These are phyloP conservation scores for Boletus insuetus DNA, from an alignment of 768 basidiomycete genomes.

Conservation along the genomic window DNA sequence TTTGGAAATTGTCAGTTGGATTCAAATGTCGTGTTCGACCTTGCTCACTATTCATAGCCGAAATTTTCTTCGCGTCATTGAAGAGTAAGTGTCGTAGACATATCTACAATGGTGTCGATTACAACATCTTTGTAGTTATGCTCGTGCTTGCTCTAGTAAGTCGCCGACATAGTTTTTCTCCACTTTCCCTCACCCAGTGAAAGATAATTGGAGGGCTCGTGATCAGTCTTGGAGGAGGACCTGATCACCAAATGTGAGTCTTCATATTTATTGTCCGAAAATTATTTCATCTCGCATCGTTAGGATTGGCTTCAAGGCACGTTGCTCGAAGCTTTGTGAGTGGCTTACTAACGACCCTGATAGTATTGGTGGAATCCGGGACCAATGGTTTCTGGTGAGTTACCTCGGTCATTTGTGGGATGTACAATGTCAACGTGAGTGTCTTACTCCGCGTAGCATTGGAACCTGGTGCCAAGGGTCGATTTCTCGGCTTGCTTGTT, in stretches of 20 bases:
- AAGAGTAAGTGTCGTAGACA: slow-evolving; percentile 15
- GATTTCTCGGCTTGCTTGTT: slow-evolving; percentile 22
- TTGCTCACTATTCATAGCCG: slow-evolving; percentile 17
- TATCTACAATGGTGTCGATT: neutral
- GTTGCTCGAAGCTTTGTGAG: neutral
- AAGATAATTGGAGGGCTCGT: slow-evolving; percentile 44
- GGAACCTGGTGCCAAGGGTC: slow-evolving; percentile 21
- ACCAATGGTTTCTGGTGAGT: slow-evolving; percentile 23
- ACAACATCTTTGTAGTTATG: slow-evolving; percentile 25
- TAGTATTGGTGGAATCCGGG: slow-evolving; percentile 26
- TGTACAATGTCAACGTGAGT: neutral
- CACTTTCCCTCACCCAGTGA: neutral
- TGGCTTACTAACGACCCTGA: neutral
- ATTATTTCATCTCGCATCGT: neutral
- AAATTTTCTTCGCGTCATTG: slow-evolving; percentile 21
- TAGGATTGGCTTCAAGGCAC: slow-evolving; percentile 20
- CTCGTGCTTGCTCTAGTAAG: slow-evolving; percentile 36
- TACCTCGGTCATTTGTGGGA: neutral
- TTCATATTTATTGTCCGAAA: slow-evolving; percentile 32
- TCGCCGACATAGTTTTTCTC: neutral
- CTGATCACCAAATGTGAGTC: slow-evolving; percentile 40
- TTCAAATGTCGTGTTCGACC: neutral
- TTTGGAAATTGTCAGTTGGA: slow-evolving; percentile 20
- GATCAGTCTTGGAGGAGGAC: slow-evolving; percentile 59
- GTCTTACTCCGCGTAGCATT: slow-evolving; percentile 3